These are phyloP conservation scores for Boletales sp. DNA, from an alignment of 768 basidiomycete species.

Conservation along the genomic window DNA sequence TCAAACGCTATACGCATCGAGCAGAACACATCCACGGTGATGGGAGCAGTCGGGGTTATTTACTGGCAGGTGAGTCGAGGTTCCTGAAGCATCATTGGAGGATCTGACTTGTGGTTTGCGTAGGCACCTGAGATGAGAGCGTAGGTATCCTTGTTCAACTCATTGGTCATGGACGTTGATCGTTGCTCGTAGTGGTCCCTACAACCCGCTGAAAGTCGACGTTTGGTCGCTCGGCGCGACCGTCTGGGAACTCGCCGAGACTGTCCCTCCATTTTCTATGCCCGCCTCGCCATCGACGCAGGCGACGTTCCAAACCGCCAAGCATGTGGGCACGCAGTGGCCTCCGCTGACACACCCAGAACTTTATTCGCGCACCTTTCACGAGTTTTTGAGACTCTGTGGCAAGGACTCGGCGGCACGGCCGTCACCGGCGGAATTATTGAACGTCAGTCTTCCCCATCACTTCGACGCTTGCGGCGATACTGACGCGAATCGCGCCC, in stretches of 20 bases:
- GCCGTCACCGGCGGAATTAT: conserved; percentile 53
- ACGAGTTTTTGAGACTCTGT: conserved; percentile 67
- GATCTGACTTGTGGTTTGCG: background rate
- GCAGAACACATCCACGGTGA: conserved; percentile 45
- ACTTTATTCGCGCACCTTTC: conserved; percentile 63
- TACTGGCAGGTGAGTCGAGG: conserved; percentile 67
- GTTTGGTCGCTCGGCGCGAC: conserved; percentile 83
- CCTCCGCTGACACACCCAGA: conserved; percentile 58
- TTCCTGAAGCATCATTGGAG: background rate
- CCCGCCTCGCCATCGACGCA: conserved; percentile 19
- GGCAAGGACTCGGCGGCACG: conserved; percentile 56
- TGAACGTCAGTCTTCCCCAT: conserved; percentile 62
- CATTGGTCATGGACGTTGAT: conserved; percentile 3
- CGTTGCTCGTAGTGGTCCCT: conserved; percentile 48
- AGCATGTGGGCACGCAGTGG: conserved; percentile 54
- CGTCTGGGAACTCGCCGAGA: conserved; percentile 78
- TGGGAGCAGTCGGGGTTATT: conserved; percentile 64
- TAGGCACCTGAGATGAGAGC: conserved; percentile 72
- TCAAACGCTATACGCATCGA: conserved; percentile 67
- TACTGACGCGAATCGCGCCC: conserved; percentile 2
- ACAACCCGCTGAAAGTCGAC: conserved; percentile 73
- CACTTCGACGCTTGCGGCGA: no score
- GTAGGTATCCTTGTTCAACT: conserved; percentile 38
- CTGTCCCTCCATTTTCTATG: conserved; percentile 68
- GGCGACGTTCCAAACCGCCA: conserved; percentile 36